These are phyloP conservation scores for Parathielavia appendiculata DNA, from an alignment of 495 filamentous ascomycete species.

Conservation along the genomic window DNA sequence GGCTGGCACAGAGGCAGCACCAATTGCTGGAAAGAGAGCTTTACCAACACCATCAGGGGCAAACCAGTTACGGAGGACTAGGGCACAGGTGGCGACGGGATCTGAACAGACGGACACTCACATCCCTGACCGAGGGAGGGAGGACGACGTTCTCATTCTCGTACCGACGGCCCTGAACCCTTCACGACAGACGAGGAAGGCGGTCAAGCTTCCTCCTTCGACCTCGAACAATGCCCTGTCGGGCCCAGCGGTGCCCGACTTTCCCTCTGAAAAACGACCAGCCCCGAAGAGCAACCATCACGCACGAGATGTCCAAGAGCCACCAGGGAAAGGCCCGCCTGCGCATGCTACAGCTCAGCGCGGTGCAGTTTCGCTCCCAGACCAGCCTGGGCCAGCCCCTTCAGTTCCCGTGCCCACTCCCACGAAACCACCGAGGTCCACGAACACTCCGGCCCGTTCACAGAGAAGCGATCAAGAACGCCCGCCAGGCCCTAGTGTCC, in stretches of 20 bases:
- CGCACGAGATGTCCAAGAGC: neutral
- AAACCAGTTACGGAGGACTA: neutral
- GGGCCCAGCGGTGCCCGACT: constrained; percentile 2
- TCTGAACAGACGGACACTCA: neutral
- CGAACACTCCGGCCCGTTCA: neutral
- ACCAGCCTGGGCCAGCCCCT: constrained; percentile 8
- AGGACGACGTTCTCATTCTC: neutral
- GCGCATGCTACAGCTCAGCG: neutral
- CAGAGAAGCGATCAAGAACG: neutral
- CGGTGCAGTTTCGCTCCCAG: neutral
- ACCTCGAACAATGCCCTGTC: neutral
- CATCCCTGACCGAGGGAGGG: neutral
- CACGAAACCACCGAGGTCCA: neutral
- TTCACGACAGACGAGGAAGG: neutral
- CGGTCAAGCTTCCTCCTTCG: neutral
- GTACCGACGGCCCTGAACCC: neutral
- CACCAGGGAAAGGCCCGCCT: too few relatives aligned
- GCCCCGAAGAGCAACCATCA: neutral
- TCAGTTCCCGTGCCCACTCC: constrained; percentile 3
- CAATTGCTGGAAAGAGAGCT: neutral
- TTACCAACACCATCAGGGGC: neutral
- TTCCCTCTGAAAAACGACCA: neutral
- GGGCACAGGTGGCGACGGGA: neutral
- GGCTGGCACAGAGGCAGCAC: neutral
- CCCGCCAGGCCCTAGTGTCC: neutral